Evolutionary conservation across 2,329 filamentous ascomycete species (phyloP).

Genomic region (Rasamsonia emersonii): DNA sequence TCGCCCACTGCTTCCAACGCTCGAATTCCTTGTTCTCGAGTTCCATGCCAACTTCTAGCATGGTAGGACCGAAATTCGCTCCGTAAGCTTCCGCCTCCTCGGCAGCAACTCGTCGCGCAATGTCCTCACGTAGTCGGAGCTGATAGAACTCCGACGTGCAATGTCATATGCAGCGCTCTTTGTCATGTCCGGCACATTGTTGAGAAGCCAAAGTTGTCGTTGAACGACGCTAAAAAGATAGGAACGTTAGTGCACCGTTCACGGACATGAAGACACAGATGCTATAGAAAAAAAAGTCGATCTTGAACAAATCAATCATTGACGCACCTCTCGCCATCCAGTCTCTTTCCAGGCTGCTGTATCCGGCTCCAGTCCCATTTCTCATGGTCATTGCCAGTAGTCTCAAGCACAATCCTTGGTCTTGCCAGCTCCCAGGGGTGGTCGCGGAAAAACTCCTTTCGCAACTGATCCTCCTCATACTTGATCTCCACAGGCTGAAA

Average conservation of each 20-base stretch:
- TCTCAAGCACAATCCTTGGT: slow-evolving; percentile 75
- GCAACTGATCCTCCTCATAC: slow-evolving; percentile 77
- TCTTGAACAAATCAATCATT: too few relatives aligned
- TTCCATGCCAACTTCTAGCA: slow-evolving; percentile 67
- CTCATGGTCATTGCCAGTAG: slow-evolving; percentile 72
- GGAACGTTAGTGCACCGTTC: slow-evolving; percentile 8
- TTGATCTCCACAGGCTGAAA: slow-evolving; percentile 70
- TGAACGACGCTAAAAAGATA: slow-evolving; percentile 66
- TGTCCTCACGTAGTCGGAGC: slow-evolving; percentile 70
- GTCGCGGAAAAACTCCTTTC: slow-evolving; percentile 77
- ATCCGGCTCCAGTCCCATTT: slow-evolving; percentile 71
- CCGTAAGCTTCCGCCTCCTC: slow-evolving; percentile 83
- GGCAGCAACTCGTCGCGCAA: slow-evolving; percentile 69
- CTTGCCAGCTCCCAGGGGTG: slow-evolving; percentile 96
- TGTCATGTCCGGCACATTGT: slow-evolving; percentile 50
- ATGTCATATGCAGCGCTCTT: slow-evolving; percentile 70
- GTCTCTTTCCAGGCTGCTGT: slow-evolving; percentile 61
- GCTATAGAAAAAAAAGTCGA: background rate
- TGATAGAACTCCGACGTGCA: slow-evolving; percentile 87
- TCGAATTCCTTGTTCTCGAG: slow-evolving; percentile 76
- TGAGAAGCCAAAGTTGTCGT: slow-evolving; percentile 78
- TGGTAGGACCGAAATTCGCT: slow-evolving; percentile 75
- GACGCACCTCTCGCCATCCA: slow-evolving; percentile 76
- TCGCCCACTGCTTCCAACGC: slow-evolving; percentile 76
- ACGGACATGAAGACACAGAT: background rate